Percentiles rank a stretch among this genome's conserved stretches.
Evolutionary conservation across 352 stramenopile genomes (phyloP).

Genomic region (Globisporangium echinulatum): DNA sequence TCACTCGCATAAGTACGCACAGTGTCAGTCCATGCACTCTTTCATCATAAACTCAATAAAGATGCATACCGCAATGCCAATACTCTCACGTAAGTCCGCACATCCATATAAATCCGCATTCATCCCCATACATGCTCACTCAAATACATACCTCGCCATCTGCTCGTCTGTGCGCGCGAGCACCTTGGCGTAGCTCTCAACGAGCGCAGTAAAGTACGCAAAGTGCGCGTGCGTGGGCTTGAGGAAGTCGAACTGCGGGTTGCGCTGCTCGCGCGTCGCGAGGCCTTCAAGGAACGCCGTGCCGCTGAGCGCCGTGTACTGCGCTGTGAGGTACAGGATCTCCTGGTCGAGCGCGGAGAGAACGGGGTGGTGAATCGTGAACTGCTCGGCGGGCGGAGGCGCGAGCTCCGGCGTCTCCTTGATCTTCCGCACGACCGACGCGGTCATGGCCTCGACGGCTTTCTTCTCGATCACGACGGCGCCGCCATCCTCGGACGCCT

Average conservation of each 20-base stretch:
- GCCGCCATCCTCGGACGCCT: slow-evolving; percentile 22
- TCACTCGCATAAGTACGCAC: neutral
- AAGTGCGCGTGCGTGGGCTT: slow-evolving; percentile 96
- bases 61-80: too few species aligned
- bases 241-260: slow-evolving; percentile 97
- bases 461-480: slow-evolving; percentile 84
- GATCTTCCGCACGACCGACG: slow-evolving; percentile 88
- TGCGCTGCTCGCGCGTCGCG: slow-evolving; percentile 93
- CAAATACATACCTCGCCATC: slow-evolving; percentile 43
- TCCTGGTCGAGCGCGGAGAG: slow-evolving; percentile 93
- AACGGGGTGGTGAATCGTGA: slow-evolving; percentile 86
- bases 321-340: slow-evolving; percentile 97
- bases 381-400: slow-evolving; percentile 60
- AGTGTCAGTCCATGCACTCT: too few species aligned
- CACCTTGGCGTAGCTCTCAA: slow-evolving; percentile 94
- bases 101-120: too few species aligned
- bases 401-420: slow-evolving; percentile 80
- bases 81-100: too few species aligned
- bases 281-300: slow-evolving; percentile 94
- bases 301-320: slow-evolving; percentile 95
- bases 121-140: too few species aligned
- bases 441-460: slow-evolving; percentile 71
- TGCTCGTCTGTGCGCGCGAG: slow-evolving; percentile 63
- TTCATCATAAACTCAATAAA: too few species aligned
- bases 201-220: slow-evolving; percentile 97